phyloP scores from a whole-genome alignment of 495 filamentous ascomycete species.

The Hypoxylon crocopeplum region DNA sequence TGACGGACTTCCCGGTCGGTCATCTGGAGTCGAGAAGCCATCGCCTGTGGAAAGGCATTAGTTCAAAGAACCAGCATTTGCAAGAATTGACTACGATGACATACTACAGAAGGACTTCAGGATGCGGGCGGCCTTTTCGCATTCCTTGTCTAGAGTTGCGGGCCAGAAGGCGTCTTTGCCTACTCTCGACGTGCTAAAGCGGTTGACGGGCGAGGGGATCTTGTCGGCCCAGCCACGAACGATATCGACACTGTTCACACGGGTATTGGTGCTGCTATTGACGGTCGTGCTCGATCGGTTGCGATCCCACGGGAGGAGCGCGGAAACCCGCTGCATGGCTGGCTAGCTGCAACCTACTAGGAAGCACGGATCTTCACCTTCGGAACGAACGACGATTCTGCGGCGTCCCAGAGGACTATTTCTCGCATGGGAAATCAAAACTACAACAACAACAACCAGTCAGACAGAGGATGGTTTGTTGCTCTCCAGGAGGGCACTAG shows the following conservation, averaged over 20 bases:
- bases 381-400: conserved; percentile 11
- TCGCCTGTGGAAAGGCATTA: conserved; percentile 45
- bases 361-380: conserved; percentile 31
- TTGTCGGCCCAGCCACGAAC: conserved; percentile 57
- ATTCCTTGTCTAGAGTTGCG: conserved; percentile 78
- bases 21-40: conserved; percentile 52
- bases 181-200: conserved; percentile 42
- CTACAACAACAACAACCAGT: conserved; percentile 1
- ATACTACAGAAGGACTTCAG: conserved; percentile 80
- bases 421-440: conserved; percentile 20
- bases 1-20: conserved; percentile 42
- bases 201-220: conserved; percentile 46
- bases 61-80: conserved; percentile 3
- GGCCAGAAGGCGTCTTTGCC: conserved; percentile 78
- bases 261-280: conserved; percentile 14
- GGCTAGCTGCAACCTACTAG: conserved; percentile 31
- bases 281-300: conserved; percentile 42
- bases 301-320: conserved; percentile 59
- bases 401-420: conserved; percentile 17
- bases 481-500: conserved; percentile 19
- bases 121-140: conserved; percentile 86
- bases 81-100: conserved; percentile 24
- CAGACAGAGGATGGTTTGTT: conserved; percentile 13
- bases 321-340: conserved; percentile 62
- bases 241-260: conserved; percentile 45